Evolutionary conservation across 495 filamentous ascomycete genomes (phyloP).

Genomic region (Penicillium longicatenatum): DNA sequence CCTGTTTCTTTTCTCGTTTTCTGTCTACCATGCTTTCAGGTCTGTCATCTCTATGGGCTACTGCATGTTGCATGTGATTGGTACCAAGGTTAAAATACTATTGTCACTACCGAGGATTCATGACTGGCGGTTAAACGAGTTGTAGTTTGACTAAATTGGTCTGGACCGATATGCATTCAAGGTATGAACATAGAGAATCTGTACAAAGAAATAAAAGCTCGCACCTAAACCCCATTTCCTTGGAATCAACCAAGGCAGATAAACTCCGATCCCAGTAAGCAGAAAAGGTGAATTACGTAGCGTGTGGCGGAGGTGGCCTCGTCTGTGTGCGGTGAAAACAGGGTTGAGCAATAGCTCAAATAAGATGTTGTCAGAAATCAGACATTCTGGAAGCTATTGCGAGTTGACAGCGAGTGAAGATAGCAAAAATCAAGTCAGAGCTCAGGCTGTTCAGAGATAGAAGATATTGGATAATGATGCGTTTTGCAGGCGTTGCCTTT

Average conservation of each 20-base stretch:
- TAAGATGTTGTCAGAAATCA: not conserved
- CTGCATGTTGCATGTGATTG: not conserved
- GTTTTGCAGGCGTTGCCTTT: not conserved
- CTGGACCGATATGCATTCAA: slow-evolving; percentile 11
- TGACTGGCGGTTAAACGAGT: not conserved
- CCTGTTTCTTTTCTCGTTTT: not conserved
- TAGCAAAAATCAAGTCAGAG: not conserved
- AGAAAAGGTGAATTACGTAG: slow-evolving; percentile 12
- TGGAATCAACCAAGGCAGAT: not conserved
- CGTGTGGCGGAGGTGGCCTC: slow-evolving; percentile 1
- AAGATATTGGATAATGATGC: not conserved
- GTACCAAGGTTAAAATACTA: not conserved
- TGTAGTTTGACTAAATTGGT: not conserved
- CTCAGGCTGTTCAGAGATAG: not conserved
- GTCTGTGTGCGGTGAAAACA: not conserved
- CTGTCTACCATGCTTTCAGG: not conserved
- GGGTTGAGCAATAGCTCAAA: not conserved
- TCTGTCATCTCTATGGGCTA: not conserved
- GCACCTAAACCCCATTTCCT: slow-evolving; percentile 12
- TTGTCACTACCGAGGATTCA: not conserved
- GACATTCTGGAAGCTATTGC: not conserved
- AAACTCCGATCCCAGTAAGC: slow-evolving; percentile 18
- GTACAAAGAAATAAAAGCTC: slow-evolving; percentile 12
- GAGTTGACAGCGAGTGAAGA: not conserved
- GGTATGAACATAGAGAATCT: slow-evolving; percentile 14